These are phyloP conservation scores for Colletotrichum sp. DNA, from an alignment of 2,329 filamentous ascomycete species.

Conservation along the genomic window DNA sequence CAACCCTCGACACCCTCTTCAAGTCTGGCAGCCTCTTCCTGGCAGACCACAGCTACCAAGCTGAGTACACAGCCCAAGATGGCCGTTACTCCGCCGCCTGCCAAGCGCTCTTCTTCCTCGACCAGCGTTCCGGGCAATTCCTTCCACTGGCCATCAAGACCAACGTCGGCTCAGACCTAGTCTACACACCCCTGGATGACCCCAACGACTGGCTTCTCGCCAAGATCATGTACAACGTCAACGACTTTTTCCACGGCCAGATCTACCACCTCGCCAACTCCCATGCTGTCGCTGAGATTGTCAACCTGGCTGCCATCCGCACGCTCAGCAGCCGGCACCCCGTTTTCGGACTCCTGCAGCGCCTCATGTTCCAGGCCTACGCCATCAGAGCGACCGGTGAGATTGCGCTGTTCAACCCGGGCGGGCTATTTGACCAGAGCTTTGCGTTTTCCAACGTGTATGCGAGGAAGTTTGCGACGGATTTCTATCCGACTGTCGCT, in stretches of 20 bases:
- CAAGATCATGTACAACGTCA: conserved; percentile 54
- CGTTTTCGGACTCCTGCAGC: conserved; percentile 38
- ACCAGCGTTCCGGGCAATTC: not conserved
- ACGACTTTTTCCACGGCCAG: conserved; percentile 51
- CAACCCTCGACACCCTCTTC: not conserved
- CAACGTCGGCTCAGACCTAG: not conserved
- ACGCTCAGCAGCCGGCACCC: conserved; percentile 51
- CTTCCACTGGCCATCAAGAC: not conserved
- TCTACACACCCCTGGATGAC: conserved; percentile 51
- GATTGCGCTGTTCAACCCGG: not conserved
- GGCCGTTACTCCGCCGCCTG: not conserved
- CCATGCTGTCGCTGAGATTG: conserved; percentile 48
- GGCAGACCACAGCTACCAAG: not conserved
- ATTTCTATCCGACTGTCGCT: not conserved
- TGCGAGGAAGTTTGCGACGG: not conserved
- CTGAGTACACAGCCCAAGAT: not conserved
- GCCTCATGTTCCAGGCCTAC: not conserved
- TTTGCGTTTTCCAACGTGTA: not conserved
- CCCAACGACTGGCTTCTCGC: conserved; percentile 54
- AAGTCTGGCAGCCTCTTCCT: not conserved
- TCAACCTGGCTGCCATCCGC: conserved; percentile 49
- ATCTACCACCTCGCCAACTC: conserved; percentile 48
- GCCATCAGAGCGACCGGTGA: not conserved
- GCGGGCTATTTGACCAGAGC: not conserved
- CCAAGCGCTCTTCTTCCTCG: not conserved